Conservation (phyloP, 331 rosid genomes). For the Rhamnella rubrinervis region DNA sequence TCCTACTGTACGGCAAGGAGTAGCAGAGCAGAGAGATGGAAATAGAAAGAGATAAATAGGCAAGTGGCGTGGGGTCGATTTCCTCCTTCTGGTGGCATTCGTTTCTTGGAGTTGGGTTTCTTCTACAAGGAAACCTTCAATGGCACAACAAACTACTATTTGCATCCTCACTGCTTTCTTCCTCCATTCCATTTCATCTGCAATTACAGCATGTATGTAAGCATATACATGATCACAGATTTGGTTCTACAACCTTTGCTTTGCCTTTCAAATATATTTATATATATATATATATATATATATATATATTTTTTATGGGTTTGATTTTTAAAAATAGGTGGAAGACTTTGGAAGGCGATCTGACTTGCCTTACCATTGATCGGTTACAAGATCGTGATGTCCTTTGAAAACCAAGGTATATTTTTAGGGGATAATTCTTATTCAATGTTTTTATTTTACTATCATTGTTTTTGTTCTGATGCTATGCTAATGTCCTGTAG, state of each 20-base stretch:
- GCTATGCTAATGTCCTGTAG: neutral
- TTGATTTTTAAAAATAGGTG: conserved; percentile 3
- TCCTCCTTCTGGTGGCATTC: too few species aligned
- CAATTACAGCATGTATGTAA: neutral
- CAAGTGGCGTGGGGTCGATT: too few species aligned
- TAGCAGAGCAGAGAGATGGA: too few species aligned
- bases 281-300: too few species aligned
- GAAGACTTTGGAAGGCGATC: conserved; percentile 15
- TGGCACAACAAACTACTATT: neutral
- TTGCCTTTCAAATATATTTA: neutral
- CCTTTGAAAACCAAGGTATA: conserved; percentile 3
- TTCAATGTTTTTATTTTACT: neutral
- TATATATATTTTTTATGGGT: neutral
- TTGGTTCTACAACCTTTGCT: neutral
- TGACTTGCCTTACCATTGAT: neutral
- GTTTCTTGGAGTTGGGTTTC: too few species aligned
- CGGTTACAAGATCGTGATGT: neutral
- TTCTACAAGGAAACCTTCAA: too few species aligned
- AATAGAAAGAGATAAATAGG: too few species aligned
- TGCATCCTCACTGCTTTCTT: neutral
- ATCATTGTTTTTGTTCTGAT: neutral
- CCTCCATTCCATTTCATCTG: neutral
- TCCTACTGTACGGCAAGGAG: too few species aligned
- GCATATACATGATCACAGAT: neutral
- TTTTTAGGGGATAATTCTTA: neutral